These are phyloP conservation scores for Clonostachys solani DNA, from an alignment of 2,329 filamentous ascomycete genomes.

Conservation along the genomic window DNA sequence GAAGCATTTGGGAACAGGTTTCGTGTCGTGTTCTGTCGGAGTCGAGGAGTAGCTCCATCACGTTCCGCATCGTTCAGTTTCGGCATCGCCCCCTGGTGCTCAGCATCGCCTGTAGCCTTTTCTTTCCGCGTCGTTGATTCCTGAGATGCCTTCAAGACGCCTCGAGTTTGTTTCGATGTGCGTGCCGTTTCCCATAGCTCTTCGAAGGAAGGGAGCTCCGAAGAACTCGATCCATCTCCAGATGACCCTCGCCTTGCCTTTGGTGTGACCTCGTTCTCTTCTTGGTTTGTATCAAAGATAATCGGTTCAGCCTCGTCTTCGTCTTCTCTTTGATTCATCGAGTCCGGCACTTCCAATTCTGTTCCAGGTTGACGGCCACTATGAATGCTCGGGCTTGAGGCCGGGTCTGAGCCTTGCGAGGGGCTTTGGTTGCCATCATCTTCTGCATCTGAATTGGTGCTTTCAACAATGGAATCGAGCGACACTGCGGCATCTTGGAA, in stretches of 20 bases:
- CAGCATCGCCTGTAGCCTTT: conserved; percentile 19
- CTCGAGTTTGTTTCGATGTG: conserved; percentile 28
- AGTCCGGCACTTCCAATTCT: conserved; percentile 23
- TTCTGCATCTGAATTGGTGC: too few relatives aligned
- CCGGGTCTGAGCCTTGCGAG: background rate
- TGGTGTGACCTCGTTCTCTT: conserved; percentile 2
- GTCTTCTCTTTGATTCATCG: conserved; percentile 7
- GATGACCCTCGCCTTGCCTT: background rate
- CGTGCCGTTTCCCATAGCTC: conserved; percentile 35
- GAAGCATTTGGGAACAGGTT: conserved; percentile 24
- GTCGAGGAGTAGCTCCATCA: conserved; percentile 8
- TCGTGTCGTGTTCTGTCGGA: conserved; percentile 15
- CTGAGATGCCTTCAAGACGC: conserved; percentile 18
- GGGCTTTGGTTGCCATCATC: too few relatives aligned
- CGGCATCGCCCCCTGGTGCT: conserved; percentile 39
- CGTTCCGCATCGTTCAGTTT: conserved; percentile 28
- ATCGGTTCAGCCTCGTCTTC: conserved; percentile 8
- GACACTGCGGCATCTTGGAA: too few relatives aligned
- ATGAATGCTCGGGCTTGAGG: conserved; percentile 26
- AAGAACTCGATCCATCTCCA: conserved; percentile 14
- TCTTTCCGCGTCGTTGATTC: conserved; percentile 16
- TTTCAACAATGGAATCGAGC: too few relatives aligned
- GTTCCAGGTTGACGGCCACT: conserved; percentile 48
- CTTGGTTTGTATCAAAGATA: conserved; percentile 12
- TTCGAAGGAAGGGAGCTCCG: conserved; percentile 25